Conservation (phyloP, 257 asterid species). For the Solanum virginianum region DNA sequence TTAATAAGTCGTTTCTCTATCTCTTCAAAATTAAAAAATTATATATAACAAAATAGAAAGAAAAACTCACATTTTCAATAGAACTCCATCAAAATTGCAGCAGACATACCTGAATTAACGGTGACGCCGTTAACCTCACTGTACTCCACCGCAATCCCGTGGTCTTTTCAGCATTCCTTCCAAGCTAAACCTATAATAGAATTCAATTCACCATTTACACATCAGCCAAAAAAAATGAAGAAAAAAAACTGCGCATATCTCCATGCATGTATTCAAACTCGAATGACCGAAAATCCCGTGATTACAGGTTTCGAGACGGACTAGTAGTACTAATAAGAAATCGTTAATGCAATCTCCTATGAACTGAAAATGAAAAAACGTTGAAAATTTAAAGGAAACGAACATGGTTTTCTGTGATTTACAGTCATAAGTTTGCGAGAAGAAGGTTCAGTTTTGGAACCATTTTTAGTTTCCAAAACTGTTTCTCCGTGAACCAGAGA, state of each 20-base stretch:
- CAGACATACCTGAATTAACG: constrained; percentile 13
- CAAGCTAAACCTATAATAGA: neutral
- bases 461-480: neutral
- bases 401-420: neutral
- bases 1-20: constrained; percentile 7
- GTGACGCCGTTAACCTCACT: neutral
- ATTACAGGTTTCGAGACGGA: neutral
- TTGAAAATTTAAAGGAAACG: neutral
- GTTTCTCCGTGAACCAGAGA: neutral
- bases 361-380: neutral
- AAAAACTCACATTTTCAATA: neutral
- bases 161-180: neutral
- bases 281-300: neutral
- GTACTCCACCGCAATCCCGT: neutral
- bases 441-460: neutral
- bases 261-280: neutral
- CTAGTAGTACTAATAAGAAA: neutral
- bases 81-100: neutral
- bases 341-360: neutral
- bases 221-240: neutral
- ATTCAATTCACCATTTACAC: neutral
- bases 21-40: constrained; percentile 1
- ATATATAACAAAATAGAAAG: neutral
- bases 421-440: constrained; percentile 8
- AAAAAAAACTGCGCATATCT: neutral